These are phyloP conservation scores for Globisporangium splendens DNA, from an alignment of 352 stramenopile species.

Conservation along the genomic window DNA sequence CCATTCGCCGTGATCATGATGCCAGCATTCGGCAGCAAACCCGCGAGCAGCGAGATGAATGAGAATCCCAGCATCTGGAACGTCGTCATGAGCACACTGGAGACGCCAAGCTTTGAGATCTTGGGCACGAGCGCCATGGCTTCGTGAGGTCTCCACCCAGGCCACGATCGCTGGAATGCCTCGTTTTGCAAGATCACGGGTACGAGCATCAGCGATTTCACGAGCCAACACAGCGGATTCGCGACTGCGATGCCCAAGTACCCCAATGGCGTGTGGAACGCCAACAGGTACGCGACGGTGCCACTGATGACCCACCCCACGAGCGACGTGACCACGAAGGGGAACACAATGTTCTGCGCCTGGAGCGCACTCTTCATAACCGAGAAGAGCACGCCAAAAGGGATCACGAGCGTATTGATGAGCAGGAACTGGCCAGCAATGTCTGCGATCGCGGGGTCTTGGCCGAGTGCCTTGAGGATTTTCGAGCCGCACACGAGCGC, in stretches of 20 bases:
- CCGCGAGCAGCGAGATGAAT: constrained; percentile 17
- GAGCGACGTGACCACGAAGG: constrained; percentile 40
- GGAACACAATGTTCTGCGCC: constrained; percentile 61
- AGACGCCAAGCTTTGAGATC: constrained; percentile 15
- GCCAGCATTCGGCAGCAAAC: constrained; percentile 19
- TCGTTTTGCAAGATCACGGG: constrained; percentile 18
- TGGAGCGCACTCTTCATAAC: constrained; percentile 55
- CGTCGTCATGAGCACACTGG: constrained; percentile 14
- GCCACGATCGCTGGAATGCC: constrained; percentile 24
- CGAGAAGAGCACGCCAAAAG: constrained; percentile 45
- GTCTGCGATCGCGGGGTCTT: constrained; percentile 41
- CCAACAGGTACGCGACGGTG: constrained; percentile 43
- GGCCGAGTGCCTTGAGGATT: constrained; percentile 46
- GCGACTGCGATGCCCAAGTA: constrained; percentile 58
- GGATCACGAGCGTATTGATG: constrained; percentile 29
- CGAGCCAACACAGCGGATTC: constrained; percentile 35
- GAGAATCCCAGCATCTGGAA: constrained; percentile 16
- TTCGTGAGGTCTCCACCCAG: constrained; percentile 22
- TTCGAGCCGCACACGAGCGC: constrained; percentile 39
- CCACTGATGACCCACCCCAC: constrained; percentile 36
- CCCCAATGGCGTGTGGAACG: constrained; percentile 46
- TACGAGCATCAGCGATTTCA: constrained; percentile 18
- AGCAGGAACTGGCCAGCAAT: constrained; percentile 41
- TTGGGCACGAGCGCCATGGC: constrained; percentile 14
- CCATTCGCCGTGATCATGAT: constrained; percentile 21